phyloP scores from a whole-genome alignment of 2,329 filamentous ascomycete species.

The Fusarium azukiicola region DNA sequence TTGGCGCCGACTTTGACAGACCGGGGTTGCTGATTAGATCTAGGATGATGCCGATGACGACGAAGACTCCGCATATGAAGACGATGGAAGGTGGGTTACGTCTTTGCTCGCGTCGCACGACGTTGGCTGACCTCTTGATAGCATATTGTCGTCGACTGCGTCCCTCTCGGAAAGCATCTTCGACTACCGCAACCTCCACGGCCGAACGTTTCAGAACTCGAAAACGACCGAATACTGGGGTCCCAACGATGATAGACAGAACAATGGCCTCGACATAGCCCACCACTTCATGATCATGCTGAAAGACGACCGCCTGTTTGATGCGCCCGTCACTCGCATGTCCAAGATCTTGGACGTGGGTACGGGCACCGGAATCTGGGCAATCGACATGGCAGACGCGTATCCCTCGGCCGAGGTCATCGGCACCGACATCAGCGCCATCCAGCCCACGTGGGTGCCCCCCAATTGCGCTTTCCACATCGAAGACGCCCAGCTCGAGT shows the following conservation, averaged over 20 bases:
- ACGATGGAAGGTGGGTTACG: constrained; percentile 3
- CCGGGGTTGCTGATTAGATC: not conserved
- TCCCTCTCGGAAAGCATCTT: constrained; percentile 60
- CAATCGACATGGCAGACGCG: constrained; percentile 67
- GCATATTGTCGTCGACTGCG: constrained; percentile 53
- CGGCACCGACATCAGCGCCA: constrained; percentile 77
- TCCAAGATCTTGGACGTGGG: constrained; percentile 56
- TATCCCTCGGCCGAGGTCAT: constrained; percentile 68
- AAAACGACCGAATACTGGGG: constrained; percentile 55
- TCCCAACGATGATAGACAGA: constrained; percentile 54
- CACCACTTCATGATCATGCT: constrained; percentile 54
- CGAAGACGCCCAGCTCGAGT: constrained; percentile 54
- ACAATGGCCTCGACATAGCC: constrained; percentile 51
- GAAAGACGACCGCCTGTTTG: constrained; percentile 39
- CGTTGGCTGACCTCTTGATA: constrained; percentile 22
- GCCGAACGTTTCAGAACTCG: constrained; percentile 57
- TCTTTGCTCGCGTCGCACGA: not conserved
- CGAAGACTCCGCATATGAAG: constrained; percentile 16
- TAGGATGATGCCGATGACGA: constrained; percentile 34
- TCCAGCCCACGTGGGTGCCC: constrained; percentile 66
- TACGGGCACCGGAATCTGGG: constrained; percentile 36
- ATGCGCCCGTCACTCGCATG: constrained; percentile 65
- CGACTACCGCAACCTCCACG: constrained; percentile 58
- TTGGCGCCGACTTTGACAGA: not conserved
- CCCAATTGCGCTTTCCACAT: constrained; percentile 35